Conservation (phyloP, 2,329 filamentous ascomycete species). For the Zymoseptoria crescenta region DNA sequence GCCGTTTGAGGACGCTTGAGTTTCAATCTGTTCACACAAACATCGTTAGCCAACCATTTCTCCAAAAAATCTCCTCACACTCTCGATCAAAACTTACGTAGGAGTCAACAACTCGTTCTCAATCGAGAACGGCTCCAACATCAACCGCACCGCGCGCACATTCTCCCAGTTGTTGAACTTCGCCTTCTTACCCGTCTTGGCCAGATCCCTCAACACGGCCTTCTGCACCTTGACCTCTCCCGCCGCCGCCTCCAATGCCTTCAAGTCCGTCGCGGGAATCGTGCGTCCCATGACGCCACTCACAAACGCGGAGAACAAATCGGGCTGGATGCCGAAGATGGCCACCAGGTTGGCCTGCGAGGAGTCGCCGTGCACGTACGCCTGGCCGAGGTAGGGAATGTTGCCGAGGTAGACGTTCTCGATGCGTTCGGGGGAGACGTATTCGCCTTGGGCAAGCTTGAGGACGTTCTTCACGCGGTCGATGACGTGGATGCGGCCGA, state of each 20-base stretch:
- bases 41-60: slow-evolving; percentile 12
- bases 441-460: slow-evolving; percentile 95
- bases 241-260: slow-evolving; percentile 59
- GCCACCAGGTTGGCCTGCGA: slow-evolving; percentile 74
- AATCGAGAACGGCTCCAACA: slow-evolving; percentile 83
- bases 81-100: slow-evolving; percentile 59
- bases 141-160: slow-evolving; percentile 64
- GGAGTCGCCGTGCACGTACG: slow-evolving; percentile 85
- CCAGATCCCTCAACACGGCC: slow-evolving; percentile 70
- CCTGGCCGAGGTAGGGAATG: slow-evolving; percentile 67
- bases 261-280: slow-evolving; percentile 57
- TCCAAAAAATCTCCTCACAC: neutral
- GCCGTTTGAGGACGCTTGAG: slow-evolving; percentile 62
- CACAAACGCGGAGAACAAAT: slow-evolving; percentile 72
- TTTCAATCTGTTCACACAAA: slow-evolving; percentile 48
- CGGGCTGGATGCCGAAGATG: slow-evolving; percentile 81
- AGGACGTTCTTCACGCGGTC: slow-evolving; percentile 99
- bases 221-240: slow-evolving; percentile 62
- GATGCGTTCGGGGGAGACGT: slow-evolving; percentile 93
- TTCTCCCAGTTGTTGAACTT: slow-evolving; percentile 91
- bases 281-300: slow-evolving; percentile 61
- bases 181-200: slow-evolving; percentile 67
- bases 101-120: slow-evolving; percentile 86
- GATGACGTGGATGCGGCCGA: slow-evolving; percentile 85
- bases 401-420: slow-evolving; percentile 89